Evolutionary conservation across 257 asterid species (phyloP).

Genomic region (Capsicum rhomboideum): DNA sequence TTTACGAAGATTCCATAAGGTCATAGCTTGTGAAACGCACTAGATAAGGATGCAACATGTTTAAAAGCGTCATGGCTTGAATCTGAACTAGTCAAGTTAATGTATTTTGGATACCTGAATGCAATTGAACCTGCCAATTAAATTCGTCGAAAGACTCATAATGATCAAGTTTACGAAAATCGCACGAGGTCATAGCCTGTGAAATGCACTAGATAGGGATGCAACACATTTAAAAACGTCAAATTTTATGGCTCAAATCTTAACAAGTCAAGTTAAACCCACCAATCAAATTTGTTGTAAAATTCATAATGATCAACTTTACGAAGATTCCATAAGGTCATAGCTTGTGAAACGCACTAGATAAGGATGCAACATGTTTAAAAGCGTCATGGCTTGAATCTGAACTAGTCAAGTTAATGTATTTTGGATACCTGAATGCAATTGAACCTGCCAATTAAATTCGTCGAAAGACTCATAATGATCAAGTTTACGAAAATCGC

Average conservation of each 20-base stretch:
- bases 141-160: too few relatives aligned
- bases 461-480: too few relatives aligned
- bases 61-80: too few relatives aligned
- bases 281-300: neutral
- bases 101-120: rapidly evolving
- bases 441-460: too few relatives aligned
- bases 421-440: rapidly evolving
- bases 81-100: neutral
- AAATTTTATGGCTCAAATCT: too few relatives aligned
- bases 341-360: neutral
- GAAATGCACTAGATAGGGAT: too few relatives aligned
- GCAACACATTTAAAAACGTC: neutral
- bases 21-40: neutral
- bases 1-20: neutral
- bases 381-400: neutral
- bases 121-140: too few relatives aligned
- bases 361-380: too few relatives aligned
- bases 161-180: too few relatives aligned
- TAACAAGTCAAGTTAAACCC: neutral
- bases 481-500: too few relatives aligned
- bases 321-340: neutral
- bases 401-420: neutral
- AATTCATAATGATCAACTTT: neutral
- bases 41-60: too few relatives aligned
- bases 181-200: neutral